These are phyloP conservation scores for Talaromyces piceae DNA, from an alignment of 2,329 filamentous ascomycete genomes.

Conservation along the genomic window DNA sequence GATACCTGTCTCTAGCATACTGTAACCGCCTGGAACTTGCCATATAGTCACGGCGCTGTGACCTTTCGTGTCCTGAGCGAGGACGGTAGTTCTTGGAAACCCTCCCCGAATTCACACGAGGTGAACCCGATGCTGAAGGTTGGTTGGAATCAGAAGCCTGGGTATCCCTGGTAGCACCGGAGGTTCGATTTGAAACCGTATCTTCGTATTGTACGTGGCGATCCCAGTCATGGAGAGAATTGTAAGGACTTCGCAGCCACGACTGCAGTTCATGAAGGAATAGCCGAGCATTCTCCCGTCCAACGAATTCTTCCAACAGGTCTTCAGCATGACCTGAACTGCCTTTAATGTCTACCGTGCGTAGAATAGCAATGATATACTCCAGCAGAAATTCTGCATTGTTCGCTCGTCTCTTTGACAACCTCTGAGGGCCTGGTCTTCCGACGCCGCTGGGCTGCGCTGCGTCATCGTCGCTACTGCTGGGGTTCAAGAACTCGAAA, in stretches of 20 bases:
- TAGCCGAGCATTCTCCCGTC: slow-evolving; percentile 61
- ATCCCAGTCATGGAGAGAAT: slow-evolving; percentile 70
- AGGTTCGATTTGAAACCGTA: slow-evolving; percentile 2
- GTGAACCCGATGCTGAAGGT: slow-evolving; percentile 19
- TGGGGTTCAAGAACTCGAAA: slow-evolving; percentile 62
- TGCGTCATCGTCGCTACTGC: slow-evolving; percentile 16
- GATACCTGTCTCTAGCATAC: slow-evolving; percentile 25
- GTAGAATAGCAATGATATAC: slow-evolving; percentile 76
- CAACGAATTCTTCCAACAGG: slow-evolving; percentile 70
- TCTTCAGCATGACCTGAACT: slow-evolving; percentile 72
- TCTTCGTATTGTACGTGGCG: slow-evolving; percentile 62
- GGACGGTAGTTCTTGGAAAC: slow-evolving; percentile 19
- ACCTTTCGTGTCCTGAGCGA: slow-evolving; percentile 9
- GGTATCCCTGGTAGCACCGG: neutral
- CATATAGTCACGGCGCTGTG: slow-evolving; percentile 13
- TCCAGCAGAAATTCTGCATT: slow-evolving; percentile 81
- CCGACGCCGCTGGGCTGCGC: slow-evolving; percentile 5
- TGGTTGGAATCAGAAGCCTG: slow-evolving; percentile 10
- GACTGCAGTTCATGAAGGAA: slow-evolving; percentile 79
- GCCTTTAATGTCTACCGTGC: slow-evolving; percentile 72
- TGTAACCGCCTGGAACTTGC: slow-evolving; percentile 21
- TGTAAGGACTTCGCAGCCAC: slow-evolving; percentile 76
- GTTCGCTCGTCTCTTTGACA: slow-evolving; percentile 45
- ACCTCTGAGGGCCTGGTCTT: slow-evolving; percentile 24
- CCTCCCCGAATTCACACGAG: slow-evolving; percentile 16